Evolutionary conservation across 1,139 yeast species (phyloP), one percentile per base, ranked within the genome.

Genomic region (Sugiyamaella neomexicana): DNA sequence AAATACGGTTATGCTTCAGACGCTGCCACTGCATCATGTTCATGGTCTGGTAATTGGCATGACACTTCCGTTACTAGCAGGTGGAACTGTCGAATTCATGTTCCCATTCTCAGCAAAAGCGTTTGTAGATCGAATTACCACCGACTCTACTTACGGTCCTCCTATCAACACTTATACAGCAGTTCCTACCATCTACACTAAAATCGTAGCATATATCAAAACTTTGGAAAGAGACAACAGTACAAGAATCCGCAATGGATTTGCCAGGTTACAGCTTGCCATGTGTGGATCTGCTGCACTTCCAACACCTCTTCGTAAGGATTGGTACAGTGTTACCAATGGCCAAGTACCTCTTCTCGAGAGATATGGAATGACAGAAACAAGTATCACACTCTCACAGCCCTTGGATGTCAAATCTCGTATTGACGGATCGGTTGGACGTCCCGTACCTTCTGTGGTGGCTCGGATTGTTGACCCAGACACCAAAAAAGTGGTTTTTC

Each of bases 271-370:
- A 41, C 51, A 65, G 32, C 61, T 71, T 42, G 72, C 69, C 29
- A 69, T 71, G 72, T 69, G 73, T 53, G 74, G 74, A 3, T 69
- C 73, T 4, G 74, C 74, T 3, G 74, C 74, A 2, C 63, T 71
- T 15, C 74, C 74, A 2, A 64, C 62, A 31, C 71, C 74, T 1
- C 62, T 71, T 44, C 60, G 74, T 39, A 57, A 58, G 29, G 61
- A 65, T 10, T 71, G 74, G 74, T 67, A 68, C 37, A 52, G 56
- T 31, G 57, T 67, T 17, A 62, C 71, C 10, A 63, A 65, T n/a
- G 68, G 68, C 16, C 56, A 60, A 12, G 67, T 68, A 8, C 70
- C 72, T 15, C 59, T 71, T 48, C 66, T 71, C 10, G 74, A 70
- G 56, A 60, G 74, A 36, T 70, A 70, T 55, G 74, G 74, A 16